Conservation (phyloP, 164 flowering plant genomes). For the Nelumbo lutea region DNA sequence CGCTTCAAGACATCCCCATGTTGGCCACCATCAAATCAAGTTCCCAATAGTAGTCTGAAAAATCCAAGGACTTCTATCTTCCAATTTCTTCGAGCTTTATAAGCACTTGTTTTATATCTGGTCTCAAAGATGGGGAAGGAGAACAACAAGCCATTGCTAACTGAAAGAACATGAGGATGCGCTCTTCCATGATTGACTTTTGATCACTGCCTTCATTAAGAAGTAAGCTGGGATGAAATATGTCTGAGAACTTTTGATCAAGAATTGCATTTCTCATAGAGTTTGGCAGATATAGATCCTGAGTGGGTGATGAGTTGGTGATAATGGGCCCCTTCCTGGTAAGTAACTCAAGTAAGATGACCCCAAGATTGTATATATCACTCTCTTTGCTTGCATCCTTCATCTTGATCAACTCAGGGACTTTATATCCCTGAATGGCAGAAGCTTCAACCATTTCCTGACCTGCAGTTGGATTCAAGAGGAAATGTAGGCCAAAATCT, state of each 20-base stretch:
- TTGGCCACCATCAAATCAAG: not conserved
- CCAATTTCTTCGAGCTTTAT: slow-evolving; percentile 76
- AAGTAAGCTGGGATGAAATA: slow-evolving; percentile 56
- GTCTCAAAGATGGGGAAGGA: slow-evolving; percentile 78
- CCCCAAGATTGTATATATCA: slow-evolving; percentile 84
- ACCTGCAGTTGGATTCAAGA: slow-evolving; percentile 58
- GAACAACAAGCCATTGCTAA: slow-evolving; percentile 95
- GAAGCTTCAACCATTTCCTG: slow-evolving; percentile 82
- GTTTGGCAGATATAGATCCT: slow-evolving; percentile 57
- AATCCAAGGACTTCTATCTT: slow-evolving; percentile 13
- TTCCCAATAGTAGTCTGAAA: not conserved
- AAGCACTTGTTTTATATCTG: slow-evolving; percentile 56
- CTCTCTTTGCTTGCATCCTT: slow-evolving; percentile 59
- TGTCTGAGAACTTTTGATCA: slow-evolving; percentile 46
- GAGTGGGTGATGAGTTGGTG: slow-evolving; percentile 39
- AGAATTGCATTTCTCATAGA: slow-evolving; percentile 61
- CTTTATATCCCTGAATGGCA: slow-evolving; percentile 78
- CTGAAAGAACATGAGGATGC: slow-evolving; percentile 60
- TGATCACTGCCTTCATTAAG: slow-evolving; percentile 27
- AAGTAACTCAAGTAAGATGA: slow-evolving; percentile 73
- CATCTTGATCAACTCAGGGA: slow-evolving; percentile 95
- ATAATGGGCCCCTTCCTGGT: slow-evolving; percentile 67
- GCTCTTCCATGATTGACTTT: slow-evolving; percentile 42
- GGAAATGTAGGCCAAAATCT: slow-evolving; percentile 73
- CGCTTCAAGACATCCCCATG: not conserved